Base-by-base conservation (phyloP, 106 monocot species). In the Acorus calamus region DNA sequence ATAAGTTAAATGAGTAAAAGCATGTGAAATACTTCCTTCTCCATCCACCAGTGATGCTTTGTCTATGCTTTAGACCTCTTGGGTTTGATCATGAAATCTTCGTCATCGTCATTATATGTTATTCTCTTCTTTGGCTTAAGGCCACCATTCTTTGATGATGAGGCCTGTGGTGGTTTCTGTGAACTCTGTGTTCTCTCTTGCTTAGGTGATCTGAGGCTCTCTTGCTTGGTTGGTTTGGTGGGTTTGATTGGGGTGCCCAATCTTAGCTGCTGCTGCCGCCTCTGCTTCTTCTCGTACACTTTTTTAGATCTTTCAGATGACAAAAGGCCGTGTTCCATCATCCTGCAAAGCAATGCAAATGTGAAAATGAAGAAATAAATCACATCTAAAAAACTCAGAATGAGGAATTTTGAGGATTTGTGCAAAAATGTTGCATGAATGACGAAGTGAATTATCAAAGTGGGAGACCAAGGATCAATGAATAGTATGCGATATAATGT, bases 201-300 rank as follows among this genome's bases (percentile, higher is more conserved):
- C 28, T 28, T 28, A 28, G 28, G 28, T 28, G 28, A 28, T 28
- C 28, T 28, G 28, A 28, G 4, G 54, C 54, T 55, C 7, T 55
- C 54, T 7, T 10, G 7, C 7, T 12, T 4, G 11, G 10, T 4
- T 55, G 54, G 54, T 12, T 55, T 55, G 10, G 54, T n/a, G 54
- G 7, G 3, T 55, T 8, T 55, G 54, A 55, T 55, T 7, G 54
- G 54, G 13, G 54, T 55, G 5, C 7, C 54, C 3, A 12, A n/a
- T 12, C 54, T 55, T 11, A 8, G 54, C 54, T 55, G 54, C 7
- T 3, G 54, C 54, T 55, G 54, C 5, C 54, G 3, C 54, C 7
- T 55, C 13, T 55, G 54, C 54, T 55, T 55, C 13, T 12, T 55
- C 54, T 55, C 54, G 54, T 55, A 55, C 3, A 12, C 54, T 55